Evolutionary conservation across 2,329 filamentous ascomycete genomes (phyloP).

Genomic region (Cryoendolithus antarcticus): DNA sequence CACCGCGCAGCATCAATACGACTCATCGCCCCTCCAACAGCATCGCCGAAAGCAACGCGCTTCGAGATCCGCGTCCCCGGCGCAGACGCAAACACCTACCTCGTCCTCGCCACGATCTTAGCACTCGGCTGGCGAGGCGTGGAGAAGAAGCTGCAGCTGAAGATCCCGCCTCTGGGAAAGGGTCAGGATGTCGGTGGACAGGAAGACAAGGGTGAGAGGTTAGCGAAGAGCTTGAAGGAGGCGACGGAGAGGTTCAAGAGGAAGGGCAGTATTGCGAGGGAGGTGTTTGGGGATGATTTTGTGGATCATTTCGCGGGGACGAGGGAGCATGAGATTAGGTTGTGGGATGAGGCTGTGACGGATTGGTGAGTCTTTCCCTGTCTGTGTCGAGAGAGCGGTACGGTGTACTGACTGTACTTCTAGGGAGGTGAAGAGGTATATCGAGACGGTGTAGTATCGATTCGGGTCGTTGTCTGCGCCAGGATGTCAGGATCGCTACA

Average conservation of each 20-base stretch:
- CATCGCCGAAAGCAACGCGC: slow-evolving; percentile 72
- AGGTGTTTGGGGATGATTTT: slow-evolving; percentile 89
- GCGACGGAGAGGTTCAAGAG: slow-evolving; percentile 68
- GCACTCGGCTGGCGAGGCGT: slow-evolving; percentile 84
- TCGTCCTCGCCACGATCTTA: slow-evolving; percentile 75
- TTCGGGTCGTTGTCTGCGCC: not conserved
- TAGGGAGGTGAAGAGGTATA: slow-evolving; percentile 26
- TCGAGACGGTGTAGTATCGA: slow-evolving; percentile 23
- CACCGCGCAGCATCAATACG: slow-evolving; percentile 87
- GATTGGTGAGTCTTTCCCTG: slow-evolving; percentile 60
- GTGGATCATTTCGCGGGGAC: slow-evolving; percentile 93
- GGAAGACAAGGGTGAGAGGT: slow-evolving; percentile 57
- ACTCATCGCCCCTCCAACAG: slow-evolving; percentile 76
- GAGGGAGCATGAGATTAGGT: slow-evolving; percentile 73
- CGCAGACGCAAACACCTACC: slow-evolving; percentile 84
- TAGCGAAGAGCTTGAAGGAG: slow-evolving; percentile 77
- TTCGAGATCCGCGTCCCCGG: slow-evolving; percentile 89
- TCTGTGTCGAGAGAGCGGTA: too few relatives aligned
- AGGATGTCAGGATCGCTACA: too few relatives aligned
- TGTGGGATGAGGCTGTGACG: slow-evolving; percentile 94
- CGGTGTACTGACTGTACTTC: too few relatives aligned
- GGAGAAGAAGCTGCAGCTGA: slow-evolving; percentile 79
- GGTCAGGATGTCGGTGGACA: slow-evolving; percentile 68
- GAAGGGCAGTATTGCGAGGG: slow-evolving; percentile 73
- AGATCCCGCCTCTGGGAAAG: slow-evolving; percentile 69